Evolutionary conservation across 768 basidiomycete species (phyloP).

Genomic region (Auricularia sp.): DNA sequence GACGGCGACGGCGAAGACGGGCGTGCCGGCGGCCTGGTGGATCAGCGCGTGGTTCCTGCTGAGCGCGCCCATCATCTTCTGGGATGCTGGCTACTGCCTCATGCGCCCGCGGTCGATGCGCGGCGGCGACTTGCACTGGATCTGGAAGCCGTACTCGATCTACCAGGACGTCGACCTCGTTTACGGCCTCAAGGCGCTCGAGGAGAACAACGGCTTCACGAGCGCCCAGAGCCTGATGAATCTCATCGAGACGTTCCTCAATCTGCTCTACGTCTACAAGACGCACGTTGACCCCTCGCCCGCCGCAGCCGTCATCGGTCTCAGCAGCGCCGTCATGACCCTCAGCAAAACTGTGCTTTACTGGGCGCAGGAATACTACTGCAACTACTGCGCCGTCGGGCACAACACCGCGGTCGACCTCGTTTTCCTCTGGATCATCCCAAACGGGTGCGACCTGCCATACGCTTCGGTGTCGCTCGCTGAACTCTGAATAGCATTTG

Average conservation of each 20-base stretch:
- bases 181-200: conserved; percentile 61
- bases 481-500: conserved; percentile 43
- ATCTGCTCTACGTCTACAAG: conserved; percentile 66
- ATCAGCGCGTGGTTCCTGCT: conserved; percentile 51
- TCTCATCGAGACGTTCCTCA: conserved; percentile 66
- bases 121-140: conserved; percentile 85
- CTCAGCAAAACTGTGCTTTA: conserved; percentile 82
- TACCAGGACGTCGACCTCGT: conserved; percentile 69
- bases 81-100: conserved; percentile 79
- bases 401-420: conserved; percentile 53
- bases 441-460: conserved; percentile 57
- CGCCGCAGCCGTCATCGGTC: conserved; percentile 64
- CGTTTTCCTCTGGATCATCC: conserved; percentile 57
- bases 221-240: conserved; percentile 79
- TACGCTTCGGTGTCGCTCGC: neutral
- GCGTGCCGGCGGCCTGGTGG: conserved; percentile 6
- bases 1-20: neutral
- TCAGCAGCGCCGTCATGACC: conserved; percentile 66
- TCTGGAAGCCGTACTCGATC: conserved; percentile 75
- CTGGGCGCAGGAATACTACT: conserved; percentile 69
- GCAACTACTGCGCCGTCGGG: conserved; percentile 59
- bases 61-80: conserved; percentile 53
- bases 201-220: conserved; percentile 66
- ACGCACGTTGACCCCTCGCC: conserved; percentile 54
- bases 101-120: conserved; percentile 77